Evolutionary conservation across 2,329 filamentous ascomycete species (phyloP), one percentile per base, ranked within the genome.

Genomic region (Fusarium scirpi): DNA sequence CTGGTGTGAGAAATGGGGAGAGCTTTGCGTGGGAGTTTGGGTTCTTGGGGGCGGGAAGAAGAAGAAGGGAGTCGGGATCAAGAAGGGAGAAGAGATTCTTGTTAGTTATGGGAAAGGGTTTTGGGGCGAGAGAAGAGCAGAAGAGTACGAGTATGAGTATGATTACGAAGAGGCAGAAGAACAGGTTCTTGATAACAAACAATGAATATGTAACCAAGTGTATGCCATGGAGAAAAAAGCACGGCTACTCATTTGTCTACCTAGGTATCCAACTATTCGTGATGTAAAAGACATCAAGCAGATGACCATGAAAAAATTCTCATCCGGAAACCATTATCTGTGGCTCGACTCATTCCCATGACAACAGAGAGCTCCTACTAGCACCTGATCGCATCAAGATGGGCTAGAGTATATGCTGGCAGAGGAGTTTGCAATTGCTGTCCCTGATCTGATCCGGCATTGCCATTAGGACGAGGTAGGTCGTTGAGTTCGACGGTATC

Each of bases 81-180:
- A 76, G 51, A 89, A 86, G 78, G 89, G 89, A 3, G 84, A 89
- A 65, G 90, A 91, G 82, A 87, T 91, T 56, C 75, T 91, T 54
- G 87, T 91, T 15, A 90, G 87, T 69, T 91, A 91, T 73, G 90
- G 89, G 8, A 91, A 89, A 76, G 90, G 90, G 1, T 91, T 92
- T 69, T 91, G 89, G 88, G 76, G 83, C 80, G 76, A 78, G 77
- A 84, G 78, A 71, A 74, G 44, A 48, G 43, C 7, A 3, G 71
- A 72, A 6, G 71, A 64, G 15, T 64, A 55, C 18, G 68, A 70
- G 6, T 34, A 27, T 25, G 30, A 52, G 11, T 58, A 34, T 25
- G 52, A 52, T 16, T 52, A 58, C 20, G 69, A 69, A 15, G 46
- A 18, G 18, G 48, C 32, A 9, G 43, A 40, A 20, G 51, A 29